These are phyloP conservation scores for Geranomyces michiganensis DNA, from an alignment of 192 early-diverging fungal species.

Conservation along the genomic window DNA sequence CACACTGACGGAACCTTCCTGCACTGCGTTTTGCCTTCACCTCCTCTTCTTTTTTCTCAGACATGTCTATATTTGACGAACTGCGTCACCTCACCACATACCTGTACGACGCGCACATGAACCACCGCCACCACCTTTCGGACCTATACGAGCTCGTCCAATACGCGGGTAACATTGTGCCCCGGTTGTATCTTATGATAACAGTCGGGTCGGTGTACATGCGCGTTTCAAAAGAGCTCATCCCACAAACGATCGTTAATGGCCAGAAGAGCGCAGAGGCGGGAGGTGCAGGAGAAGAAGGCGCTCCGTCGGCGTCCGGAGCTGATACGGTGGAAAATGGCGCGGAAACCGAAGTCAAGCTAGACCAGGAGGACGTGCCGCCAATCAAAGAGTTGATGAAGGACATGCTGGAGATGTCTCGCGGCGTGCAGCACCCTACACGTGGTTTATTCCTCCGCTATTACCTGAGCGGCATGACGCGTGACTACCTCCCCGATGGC, in stretches of 20 bases:
- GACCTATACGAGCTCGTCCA: slow-evolving; percentile 98
- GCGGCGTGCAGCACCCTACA: slow-evolving; percentile 98
- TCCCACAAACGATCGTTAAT: slow-evolving; percentile 23
- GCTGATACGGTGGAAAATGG: not conserved
- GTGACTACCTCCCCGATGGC: slow-evolving; percentile 90
- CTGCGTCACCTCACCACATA: slow-evolving; percentile 90
- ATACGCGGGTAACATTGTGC: slow-evolving; percentile 98
- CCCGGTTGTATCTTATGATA: slow-evolving; percentile 98
- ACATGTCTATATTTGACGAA: slow-evolving; percentile 98
- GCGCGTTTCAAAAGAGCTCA: slow-evolving; percentile 69
- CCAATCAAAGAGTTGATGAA: slow-evolving; percentile 96
- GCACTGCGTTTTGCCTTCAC: no score
- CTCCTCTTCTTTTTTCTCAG: slow-evolving; percentile 51
- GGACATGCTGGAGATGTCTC: slow-evolving; percentile 99
- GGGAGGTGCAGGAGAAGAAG: not conserved
- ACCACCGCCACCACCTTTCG: slow-evolving; percentile 70
- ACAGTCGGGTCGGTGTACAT: slow-evolving; percentile 97
- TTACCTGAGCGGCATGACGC: slow-evolving; percentile 92
- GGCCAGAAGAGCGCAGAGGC: slow-evolving; percentile 1
- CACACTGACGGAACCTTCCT: no score
- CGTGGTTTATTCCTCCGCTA: slow-evolving; percentile 96
- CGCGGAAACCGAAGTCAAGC: slow-evolving; percentile 3
- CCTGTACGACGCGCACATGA: slow-evolving; percentile 87
- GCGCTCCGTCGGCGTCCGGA: not conserved
- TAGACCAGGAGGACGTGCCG: slow-evolving; percentile 65